These are phyloP conservation scores for Populus nigra DNA, from an alignment of 345 rosid species.

Conservation along the genomic window DNA sequence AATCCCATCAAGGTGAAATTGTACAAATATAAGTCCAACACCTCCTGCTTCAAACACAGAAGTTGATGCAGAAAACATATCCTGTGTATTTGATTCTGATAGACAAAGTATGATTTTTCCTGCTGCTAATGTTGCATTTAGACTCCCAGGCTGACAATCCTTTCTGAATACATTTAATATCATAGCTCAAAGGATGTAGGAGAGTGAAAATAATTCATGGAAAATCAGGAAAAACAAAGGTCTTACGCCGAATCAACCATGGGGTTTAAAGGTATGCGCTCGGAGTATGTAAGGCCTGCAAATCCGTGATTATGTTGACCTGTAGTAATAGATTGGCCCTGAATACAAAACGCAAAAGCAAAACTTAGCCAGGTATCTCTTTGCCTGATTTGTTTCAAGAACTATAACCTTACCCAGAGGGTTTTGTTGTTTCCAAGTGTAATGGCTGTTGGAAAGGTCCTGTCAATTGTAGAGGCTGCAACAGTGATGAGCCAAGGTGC, in stretches of 20 bases:
- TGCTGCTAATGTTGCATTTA: slow-evolving; percentile 38
- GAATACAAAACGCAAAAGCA: neutral
- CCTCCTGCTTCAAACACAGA: slow-evolving; percentile 40
- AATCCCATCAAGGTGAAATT: slow-evolving; percentile 27
- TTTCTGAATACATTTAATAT: slow-evolving; percentile 16
- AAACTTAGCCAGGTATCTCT: neutral
- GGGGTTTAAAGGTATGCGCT: slow-evolving; percentile 30
- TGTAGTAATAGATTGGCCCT: slow-evolving; percentile 34
- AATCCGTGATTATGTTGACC: slow-evolving; percentile 21
- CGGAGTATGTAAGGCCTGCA: slow-evolving; percentile 33
- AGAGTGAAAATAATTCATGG: neutral
- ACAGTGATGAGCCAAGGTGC: slow-evolving; percentile 41
- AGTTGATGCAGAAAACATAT: slow-evolving; percentile 22
- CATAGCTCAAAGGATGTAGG: neutral
- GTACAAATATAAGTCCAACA: slow-evolving; percentile 41
- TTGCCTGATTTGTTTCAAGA: neutral
- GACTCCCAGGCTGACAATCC: slow-evolving; percentile 35
- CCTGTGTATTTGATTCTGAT: slow-evolving; percentile 20
- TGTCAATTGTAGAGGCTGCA: slow-evolving; percentile 35
- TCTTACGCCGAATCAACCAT: slow-evolving; percentile 25
- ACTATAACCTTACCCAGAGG: slow-evolving; percentile 32
- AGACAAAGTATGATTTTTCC: slow-evolving; percentile 46
- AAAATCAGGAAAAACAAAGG: neutral
- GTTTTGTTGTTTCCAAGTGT: slow-evolving; percentile 14
- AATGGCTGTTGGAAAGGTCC: slow-evolving; percentile 18